A percentile compares a stretch with the other conserved stretches of the same genome.
Evolutionary conservation across 345 rosid genomes (phyloP).

Genomic region (Nephelium lappaceum): DNA sequence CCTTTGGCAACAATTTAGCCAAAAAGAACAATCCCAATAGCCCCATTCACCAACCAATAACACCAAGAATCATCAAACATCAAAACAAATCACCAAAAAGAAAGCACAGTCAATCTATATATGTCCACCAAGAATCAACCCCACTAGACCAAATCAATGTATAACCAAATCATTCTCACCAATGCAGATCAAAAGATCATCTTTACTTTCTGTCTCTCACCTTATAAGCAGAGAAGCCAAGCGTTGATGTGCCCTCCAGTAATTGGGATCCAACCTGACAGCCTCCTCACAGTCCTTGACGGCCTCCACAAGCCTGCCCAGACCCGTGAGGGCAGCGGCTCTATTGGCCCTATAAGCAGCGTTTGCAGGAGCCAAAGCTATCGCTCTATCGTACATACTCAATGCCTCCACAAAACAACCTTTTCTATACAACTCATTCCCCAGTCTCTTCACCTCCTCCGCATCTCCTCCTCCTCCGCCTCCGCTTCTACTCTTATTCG

Average conservation of each 20-base stretch:
- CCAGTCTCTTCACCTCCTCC: conserved; percentile 72
- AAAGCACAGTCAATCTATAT: not conserved
- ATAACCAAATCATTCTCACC: conserved; percentile 1
- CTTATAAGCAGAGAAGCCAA: conserved; percentile 77
- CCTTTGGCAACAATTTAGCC: not conserved
- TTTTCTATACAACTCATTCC: conserved; percentile 79
- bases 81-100: not conserved
- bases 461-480: conserved; percentile 39
- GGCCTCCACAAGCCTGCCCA: conserved; percentile 75
- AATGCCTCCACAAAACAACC: conserved; percentile 80
- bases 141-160: not conserved
- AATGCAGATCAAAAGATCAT: not conserved
- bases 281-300: conserved; percentile 84
- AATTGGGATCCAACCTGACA: conserved; percentile 72
- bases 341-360: conserved; percentile 78
- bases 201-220: conserved; percentile 42
- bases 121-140: conserved; percentile 6
- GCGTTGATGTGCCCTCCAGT: conserved; percentile 85
- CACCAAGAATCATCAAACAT: not conserved
- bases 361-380: conserved; percentile 63
- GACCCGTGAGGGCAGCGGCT: conserved; percentile 71
- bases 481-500: not conserved
- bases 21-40: not conserved
- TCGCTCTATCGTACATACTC: conserved; percentile 79
- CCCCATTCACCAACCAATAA: not conserved